Evolutionary conservation across 129 eudicot genomes (phyloP).

Genomic region (Artemisia annua): DNA sequence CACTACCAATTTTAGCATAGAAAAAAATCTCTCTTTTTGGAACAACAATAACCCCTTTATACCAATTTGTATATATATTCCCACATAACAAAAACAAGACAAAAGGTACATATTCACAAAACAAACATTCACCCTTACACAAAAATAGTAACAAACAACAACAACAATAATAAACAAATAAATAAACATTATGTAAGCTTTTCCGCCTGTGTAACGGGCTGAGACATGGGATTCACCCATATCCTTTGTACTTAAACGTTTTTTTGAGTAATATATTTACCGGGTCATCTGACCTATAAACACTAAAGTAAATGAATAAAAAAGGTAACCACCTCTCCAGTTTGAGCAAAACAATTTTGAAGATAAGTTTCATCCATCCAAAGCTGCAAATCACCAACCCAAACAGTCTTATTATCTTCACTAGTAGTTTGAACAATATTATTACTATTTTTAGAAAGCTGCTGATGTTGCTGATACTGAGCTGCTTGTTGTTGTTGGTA

Average conservation of each 20-base stretch:
- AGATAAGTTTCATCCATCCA: conserved; percentile 76
- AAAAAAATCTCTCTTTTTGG: conserved; percentile 14
- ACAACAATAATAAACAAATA: not conserved
- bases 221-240: no score
- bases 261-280: no score
- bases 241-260: no score
- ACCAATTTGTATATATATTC: conserved; percentile 12
- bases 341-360: conserved; percentile 47
- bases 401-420: conserved; percentile 64
- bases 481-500: conserved; percentile 40
- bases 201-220: no score
- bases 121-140: conserved; percentile 29
- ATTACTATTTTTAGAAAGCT: conserved; percentile 13
- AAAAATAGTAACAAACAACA: conserved; percentile 15
- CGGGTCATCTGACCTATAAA: not conserved
- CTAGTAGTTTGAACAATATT: conserved; percentile 36
- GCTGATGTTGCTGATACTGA: conserved; percentile 29
- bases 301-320: conserved; percentile 20
- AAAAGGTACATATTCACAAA: conserved; percentile 32
- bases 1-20: conserved; percentile 21
- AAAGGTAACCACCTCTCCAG: conserved; percentile 56
- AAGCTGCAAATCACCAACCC: conserved; percentile 71
- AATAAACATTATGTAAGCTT: not conserved
- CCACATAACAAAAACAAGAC: not conserved
- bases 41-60: conserved; percentile 19